Percentiles rank a stretch among this genome's conserved stretches.
Evolutionary conservation across 306 rosid genomes (phyloP).

Genomic region (Gleditsia sinensis): DNA sequence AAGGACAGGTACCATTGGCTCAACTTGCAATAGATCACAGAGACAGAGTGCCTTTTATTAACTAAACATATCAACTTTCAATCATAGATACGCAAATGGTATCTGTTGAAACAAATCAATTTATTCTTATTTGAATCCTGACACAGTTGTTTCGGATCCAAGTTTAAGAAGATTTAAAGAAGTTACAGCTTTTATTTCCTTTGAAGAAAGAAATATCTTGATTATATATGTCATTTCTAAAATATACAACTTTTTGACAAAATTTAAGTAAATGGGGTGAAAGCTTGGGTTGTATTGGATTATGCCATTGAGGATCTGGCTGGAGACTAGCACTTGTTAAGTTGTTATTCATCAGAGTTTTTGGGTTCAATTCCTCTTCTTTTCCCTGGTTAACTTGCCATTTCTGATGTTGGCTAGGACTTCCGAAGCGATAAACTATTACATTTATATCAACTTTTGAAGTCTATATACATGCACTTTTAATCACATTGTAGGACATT

Average conservation of each 20-base stretch:
- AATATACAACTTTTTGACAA: not conserved
- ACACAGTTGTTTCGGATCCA: not conserved
- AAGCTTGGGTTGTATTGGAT: constrained; percentile 1
- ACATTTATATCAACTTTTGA: not conserved
- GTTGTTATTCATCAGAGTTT: not conserved
- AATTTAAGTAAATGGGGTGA: constrained; percentile 14
- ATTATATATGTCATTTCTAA: constrained; percentile 6
- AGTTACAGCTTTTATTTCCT: constrained; percentile 9
- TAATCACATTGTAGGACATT: not conserved
- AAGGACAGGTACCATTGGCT: constrained; percentile 84
- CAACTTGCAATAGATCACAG: constrained; percentile 21
- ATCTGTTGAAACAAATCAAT: constrained; percentile 5
- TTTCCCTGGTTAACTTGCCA: constrained; percentile 12
- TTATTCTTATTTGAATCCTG: constrained; percentile 13
- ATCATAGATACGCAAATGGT: not conserved
- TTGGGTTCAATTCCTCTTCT: constrained; percentile 3
- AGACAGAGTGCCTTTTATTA: constrained; percentile 23
- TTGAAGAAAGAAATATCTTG: constrained; percentile 7
- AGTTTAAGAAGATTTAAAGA: constrained; percentile 7
- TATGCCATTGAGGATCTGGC: constrained; percentile 16
- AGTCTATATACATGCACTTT: not conserved
- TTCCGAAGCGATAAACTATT: not conserved
- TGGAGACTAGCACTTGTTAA: not conserved
- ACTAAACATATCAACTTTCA: constrained; percentile 21
- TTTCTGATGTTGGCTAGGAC: not conserved